Evolutionary conservation across 257 asterid species (phyloP).

Genomic region (Mitragyna speciosa): DNA sequence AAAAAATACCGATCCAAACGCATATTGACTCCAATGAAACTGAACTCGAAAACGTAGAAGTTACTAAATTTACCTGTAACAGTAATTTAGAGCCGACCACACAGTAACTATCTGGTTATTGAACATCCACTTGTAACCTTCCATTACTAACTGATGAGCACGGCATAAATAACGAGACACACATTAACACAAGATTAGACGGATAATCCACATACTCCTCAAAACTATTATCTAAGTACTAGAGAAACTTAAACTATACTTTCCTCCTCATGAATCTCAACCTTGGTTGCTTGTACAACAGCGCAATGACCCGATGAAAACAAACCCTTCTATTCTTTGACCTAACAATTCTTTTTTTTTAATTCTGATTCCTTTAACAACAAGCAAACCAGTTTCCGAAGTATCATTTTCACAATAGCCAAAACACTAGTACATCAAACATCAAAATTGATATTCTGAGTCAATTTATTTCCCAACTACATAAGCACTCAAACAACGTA

Average conservation of each 20-base stretch:
- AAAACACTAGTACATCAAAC: neutral
- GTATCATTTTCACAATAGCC: neutral
- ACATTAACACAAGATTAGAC: too few species aligned
- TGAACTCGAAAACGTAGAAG: neutral
- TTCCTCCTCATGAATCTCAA: too few species aligned
- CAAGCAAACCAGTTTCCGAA: neutral
- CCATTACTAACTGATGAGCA: slow-evolving; percentile 99
- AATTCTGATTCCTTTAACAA: neutral
- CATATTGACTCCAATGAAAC: neutral
- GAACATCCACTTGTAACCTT: slow-evolving; percentile 98
- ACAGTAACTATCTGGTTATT: slow-evolving; percentile 87
- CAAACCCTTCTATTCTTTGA: too few species aligned
- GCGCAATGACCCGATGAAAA: too few species aligned
- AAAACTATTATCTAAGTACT: too few species aligned
- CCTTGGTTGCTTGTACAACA: too few species aligned
- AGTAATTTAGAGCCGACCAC: slow-evolving; percentile 98
- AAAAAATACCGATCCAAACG: too few species aligned
- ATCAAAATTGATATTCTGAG: neutral
- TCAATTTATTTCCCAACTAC: too few species aligned
- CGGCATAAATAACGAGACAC: too few species aligned
- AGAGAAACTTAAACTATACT: too few species aligned
- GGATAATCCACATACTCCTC: too few species aligned
- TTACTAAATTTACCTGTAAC: slow-evolving; percentile 61
- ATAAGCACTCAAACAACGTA: neutral
- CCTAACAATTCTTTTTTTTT: neutral